Conservation (phyloP, 2,329 filamentous ascomycete species). For the Aureobasidium lini region DNA sequence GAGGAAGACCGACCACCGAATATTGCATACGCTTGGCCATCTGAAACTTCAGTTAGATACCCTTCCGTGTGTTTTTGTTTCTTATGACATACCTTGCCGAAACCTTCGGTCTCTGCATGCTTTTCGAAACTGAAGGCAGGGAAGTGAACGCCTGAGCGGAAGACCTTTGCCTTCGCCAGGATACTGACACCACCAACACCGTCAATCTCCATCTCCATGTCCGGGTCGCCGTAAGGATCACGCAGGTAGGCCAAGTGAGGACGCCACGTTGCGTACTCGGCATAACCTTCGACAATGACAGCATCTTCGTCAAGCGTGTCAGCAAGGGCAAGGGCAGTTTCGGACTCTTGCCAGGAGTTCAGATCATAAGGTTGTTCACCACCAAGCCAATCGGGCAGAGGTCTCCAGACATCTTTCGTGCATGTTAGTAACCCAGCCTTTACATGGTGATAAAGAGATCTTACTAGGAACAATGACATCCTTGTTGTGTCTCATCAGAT, state of each 20-base stretch:
- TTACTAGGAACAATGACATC: conserved; percentile 96
- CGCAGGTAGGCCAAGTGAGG: conserved; percentile 94
- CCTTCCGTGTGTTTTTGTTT: not conserved
- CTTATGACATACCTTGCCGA: conserved; percentile 74
- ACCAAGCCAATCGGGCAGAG: conserved; percentile 96
- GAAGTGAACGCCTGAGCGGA: conserved; percentile 91
- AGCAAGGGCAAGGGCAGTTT: conserved; percentile 86
- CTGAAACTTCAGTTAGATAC: conserved; percentile 42
- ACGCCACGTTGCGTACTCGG: conserved; percentile 96
- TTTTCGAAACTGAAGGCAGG: conserved; percentile 98
- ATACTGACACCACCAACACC: conserved; percentile 97
- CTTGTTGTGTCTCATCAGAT: conserved; percentile 98
- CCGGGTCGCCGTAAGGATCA: conserved; percentile 93
- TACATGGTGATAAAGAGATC: conserved; percentile 35
- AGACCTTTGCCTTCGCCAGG: conserved; percentile 89
- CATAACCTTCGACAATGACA: conserved; percentile 97
- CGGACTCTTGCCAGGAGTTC: conserved; percentile 99
- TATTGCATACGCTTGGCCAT: conserved; percentile 97
- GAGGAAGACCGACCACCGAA: conserved; percentile 88
- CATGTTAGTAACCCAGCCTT: conserved; percentile 36
- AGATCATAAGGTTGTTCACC: conserved; percentile 97
- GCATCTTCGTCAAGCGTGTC: conserved; percentile 96
- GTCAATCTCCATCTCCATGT: conserved; percentile 99
- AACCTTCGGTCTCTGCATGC: conserved; percentile 96
- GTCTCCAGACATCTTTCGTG: conserved; percentile 73